Evolutionary conservation across 805 yeast genomes (phyloP), one percentile per base, ranked within the genome.

Genomic region (Myxozyma neotropica): DNA sequence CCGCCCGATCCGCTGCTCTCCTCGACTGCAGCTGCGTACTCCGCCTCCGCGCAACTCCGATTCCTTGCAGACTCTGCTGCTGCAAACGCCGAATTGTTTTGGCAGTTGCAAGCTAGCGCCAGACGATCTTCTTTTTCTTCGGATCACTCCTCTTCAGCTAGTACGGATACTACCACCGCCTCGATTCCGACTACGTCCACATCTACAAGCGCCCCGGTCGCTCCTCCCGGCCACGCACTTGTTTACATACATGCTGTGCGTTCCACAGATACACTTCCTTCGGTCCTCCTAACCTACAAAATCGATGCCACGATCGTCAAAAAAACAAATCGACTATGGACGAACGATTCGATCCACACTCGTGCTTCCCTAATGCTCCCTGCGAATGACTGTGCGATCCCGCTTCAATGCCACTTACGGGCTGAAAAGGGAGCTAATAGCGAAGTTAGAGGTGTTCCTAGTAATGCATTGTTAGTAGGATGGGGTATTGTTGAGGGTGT

Each of bases 241-340:
- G 69, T 67, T 12, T 67, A 66, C 50, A 58, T 61, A 4, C 69
- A 67, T 33, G 39, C 40, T 1, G 65, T 67, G 17, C 36, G 50
- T 19, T 58, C 63, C 8, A 46, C 59, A 24, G 69, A 67, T 47
- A 67, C 69, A 10, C 52, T 67, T 12, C 63, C 67, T 10, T 50
- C 69, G 3, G 46, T 67, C 15, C 54, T 47, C 10, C 59, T 67
- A 26, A 43, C 58, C 8, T 67, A 67, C 48, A 48, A 57, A 21
- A 53, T 59, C 21, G 53, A 68, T 17, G 59, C 66, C 10, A 52
- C 62, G 1, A 31, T 50, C 15, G 38, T 67, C 15, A 50, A 59
- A 15, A 40, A 48, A 39, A 62, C 69, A 5, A 67, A 67, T 51
- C 55, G 69, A 6, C 49, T 67, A 31, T 66, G 69, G 69, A 49